phyloP scores from a whole-genome alignment of 1,139 yeast species.

The Sugiyamaella xylanicola region DNA sequence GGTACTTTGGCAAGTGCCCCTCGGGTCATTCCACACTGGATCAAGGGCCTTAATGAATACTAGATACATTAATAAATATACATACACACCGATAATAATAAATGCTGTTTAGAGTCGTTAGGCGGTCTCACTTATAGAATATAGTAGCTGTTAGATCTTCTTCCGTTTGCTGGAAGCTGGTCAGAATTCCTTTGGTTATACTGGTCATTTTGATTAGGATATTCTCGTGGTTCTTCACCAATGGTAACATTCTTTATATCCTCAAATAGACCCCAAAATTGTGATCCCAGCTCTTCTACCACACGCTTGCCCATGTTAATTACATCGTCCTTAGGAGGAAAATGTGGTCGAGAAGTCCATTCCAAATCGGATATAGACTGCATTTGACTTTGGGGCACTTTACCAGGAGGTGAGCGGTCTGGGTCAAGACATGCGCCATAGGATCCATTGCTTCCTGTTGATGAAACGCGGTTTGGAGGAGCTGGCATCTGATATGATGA shows the following conservation, averaged over 20 bases:
- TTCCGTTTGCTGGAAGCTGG: constrained; percentile 1
- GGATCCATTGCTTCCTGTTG: constrained; percentile 15
- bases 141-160: constrained; percentile 24
- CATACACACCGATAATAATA: not conserved
- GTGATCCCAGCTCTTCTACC: constrained; percentile 42
- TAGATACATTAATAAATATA: constrained; percentile 5
- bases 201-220: constrained; percentile 5
- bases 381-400: not conserved
- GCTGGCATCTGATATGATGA: not conserved
- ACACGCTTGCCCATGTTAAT: constrained; percentile 41
- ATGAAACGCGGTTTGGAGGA: constrained; percentile 8
- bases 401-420: constrained; percentile 20
- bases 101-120: not conserved
- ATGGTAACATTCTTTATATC: constrained; percentile 42
- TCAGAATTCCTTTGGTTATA: constrained; percentile 1
- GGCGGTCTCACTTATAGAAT: constrained; percentile 13
- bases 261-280: constrained; percentile 43
- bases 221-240: constrained; percentile 36
- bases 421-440: constrained; percentile 25
- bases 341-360: constrained; percentile 20
- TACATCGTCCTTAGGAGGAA: constrained; percentile 38
- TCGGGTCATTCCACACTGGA: constrained; percentile 33
- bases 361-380: not conserved
- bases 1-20: constrained; percentile 44
- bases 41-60: constrained; percentile 12